These are phyloP conservation scores for Daldinia grandis DNA, from an alignment of 495 filamentous ascomycete genomes.

Conservation along the genomic window DNA sequence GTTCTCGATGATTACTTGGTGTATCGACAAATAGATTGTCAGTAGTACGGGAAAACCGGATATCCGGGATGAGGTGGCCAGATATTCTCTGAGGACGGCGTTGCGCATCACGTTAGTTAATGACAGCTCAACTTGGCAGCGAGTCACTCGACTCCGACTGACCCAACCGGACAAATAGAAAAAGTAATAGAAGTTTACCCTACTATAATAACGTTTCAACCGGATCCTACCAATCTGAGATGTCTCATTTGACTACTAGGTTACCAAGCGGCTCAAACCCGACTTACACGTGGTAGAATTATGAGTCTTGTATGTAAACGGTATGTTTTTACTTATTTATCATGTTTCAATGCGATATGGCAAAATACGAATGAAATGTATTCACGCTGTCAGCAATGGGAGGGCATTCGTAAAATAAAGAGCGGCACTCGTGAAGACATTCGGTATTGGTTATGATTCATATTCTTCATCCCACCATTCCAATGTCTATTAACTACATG, in stretches of 20 bases:
- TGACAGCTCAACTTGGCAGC: conserved; percentile 11
- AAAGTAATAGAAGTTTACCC: background rate
- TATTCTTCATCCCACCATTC: background rate
- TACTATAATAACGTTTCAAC: background rate
- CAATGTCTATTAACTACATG: background rate
- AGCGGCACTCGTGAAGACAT: background rate
- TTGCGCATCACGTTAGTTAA: conserved; percentile 2
- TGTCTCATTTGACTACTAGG: background rate
- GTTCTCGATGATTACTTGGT: background rate
- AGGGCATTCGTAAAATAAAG: background rate
- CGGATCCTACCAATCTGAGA: background rate
- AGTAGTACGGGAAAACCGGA: conserved; percentile 23
- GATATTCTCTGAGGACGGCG: background rate
- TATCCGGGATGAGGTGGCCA: background rate
- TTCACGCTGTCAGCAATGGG: background rate
- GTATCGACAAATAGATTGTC: conserved; percentile 6
- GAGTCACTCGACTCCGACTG: background rate
- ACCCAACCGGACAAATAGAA: background rate
- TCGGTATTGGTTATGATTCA: background rate
- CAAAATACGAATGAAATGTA: background rate
- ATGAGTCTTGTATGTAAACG: background rate
- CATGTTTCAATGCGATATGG: background rate
- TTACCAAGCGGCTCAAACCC: background rate
- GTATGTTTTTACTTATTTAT: background rate
- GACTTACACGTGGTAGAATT: background rate